Conservation (phyloP, 495 filamentous ascomycete genomes). For the Hyaloscypha finlandica region DNA sequence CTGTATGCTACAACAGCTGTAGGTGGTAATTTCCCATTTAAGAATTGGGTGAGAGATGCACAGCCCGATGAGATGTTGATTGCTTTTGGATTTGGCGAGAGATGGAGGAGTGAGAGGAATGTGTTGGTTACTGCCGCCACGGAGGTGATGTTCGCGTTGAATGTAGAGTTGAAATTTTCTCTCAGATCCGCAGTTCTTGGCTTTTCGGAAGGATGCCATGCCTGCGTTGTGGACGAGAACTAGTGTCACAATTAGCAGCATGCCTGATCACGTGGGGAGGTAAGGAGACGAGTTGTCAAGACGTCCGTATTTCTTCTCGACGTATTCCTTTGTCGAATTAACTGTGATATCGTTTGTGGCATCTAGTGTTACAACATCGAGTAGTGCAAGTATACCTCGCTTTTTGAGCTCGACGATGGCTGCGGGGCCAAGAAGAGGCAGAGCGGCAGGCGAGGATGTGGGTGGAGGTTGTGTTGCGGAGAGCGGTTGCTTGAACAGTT, state of each 20-base stretch:
- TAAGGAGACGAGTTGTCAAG: constrained; percentile 33
- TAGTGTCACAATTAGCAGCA: constrained; percentile 13
- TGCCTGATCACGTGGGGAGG: background rate
- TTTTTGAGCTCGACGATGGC: constrained; percentile 29
- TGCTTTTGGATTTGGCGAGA: constrained; percentile 25
- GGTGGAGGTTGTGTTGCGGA: constrained; percentile 30
- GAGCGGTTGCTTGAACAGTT: constrained; percentile 36
- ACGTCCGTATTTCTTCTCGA: constrained; percentile 51
- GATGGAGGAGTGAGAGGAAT: constrained; percentile 36
- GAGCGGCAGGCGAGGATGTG: constrained; percentile 38
- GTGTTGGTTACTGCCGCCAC: constrained; percentile 32
- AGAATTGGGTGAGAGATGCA: constrained; percentile 20
- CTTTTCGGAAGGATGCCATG: constrained; percentile 18
- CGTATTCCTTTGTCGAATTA: constrained; percentile 40
- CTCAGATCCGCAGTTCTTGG: constrained; percentile 24
- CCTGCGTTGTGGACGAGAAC: constrained; percentile 44
- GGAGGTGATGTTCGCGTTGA: constrained; percentile 37
- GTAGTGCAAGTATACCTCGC: constrained; percentile 23
- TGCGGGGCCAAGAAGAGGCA: constrained; percentile 23
- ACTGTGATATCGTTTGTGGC: constrained; percentile 37
- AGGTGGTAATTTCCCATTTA: constrained; percentile 28
- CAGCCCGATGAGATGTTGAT: constrained; percentile 36
- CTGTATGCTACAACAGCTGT: constrained; percentile 30
- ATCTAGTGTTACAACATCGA: constrained; percentile 38
- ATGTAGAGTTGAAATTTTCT: constrained; percentile 29